Evolutionary conservation across 1,284 basidiomycete species (phyloP), one percentile per base, ranked within the genome.

Genomic region (Clitocybe nebularis): DNA sequence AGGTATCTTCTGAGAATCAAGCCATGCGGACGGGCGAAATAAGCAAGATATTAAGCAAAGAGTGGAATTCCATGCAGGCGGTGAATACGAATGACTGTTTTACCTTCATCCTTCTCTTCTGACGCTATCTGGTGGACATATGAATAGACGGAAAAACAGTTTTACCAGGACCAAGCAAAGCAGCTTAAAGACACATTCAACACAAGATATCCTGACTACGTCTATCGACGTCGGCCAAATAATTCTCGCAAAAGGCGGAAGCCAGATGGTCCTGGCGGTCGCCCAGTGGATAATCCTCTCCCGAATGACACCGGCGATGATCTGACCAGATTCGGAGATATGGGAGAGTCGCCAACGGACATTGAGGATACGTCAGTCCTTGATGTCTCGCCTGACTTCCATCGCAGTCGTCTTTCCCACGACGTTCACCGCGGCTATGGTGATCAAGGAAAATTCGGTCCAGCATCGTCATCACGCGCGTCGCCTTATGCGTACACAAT

Each of bases 1-100:
- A 90, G 61, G 84, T 90, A 24, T 81, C 84, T 4, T 78, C 84
- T 13, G 83, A 84, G 48, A 86, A 90, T 60, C 84, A 88, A 59
- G 77, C 84, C 41, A 84, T 90, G 84, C 80, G 87, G 32, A 90
- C 87, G 0, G 87, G 87, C 16, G 88, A 90, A 57, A 87, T 90
- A 42, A 84, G 81, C 68, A 89, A 89, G 64, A 79, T 89, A 45
- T 67, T 89, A 46, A 84, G 80, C 64, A 82, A 79, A 44, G 87
- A 90, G 62, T 90, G 86, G 86, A 83, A 75, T 46, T 63, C 71
- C 20, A 89, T 89, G 86, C 68, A 68, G 36, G 64, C 79, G 64
- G 85, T 84, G 54, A 64, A 69, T 64, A 40, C 23, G 24, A 39
- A 35, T 49, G 35, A 40, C 37, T 39, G 21, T 32, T 10, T 41